Conservation (phyloP, 768 basidiomycete species). For the Termitomyces sp. region DNA sequence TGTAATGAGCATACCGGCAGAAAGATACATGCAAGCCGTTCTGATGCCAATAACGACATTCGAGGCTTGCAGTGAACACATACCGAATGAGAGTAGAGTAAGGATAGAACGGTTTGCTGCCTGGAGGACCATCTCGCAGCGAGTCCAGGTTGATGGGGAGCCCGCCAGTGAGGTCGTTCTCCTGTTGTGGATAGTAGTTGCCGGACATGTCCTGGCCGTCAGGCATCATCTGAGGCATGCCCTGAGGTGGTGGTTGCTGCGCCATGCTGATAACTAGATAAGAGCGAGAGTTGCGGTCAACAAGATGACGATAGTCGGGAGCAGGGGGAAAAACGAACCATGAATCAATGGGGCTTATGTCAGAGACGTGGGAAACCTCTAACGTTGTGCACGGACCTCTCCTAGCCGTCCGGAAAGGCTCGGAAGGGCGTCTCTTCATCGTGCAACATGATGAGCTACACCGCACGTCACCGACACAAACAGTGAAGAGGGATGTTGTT, state of each 20-base stretch:
- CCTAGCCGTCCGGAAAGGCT: constrained; percentile 18
- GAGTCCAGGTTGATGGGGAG: constrained; percentile 87
- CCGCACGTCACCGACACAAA: constrained; percentile 17
- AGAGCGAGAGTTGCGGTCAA: constrained; percentile 31
- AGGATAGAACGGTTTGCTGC: constrained; percentile 88
- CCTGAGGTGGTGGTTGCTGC: constrained; percentile 49
- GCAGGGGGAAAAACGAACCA: constrained; percentile 40
- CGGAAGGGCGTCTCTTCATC: constrained; percentile 17
- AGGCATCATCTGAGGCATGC: constrained; percentile 63
- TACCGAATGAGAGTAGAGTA: constrained; percentile 90
- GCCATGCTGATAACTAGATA: constrained; percentile 36
- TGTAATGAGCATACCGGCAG: constrained; percentile 10
- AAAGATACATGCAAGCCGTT: constrained; percentile 12
- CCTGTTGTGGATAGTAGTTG: constrained; percentile 65
- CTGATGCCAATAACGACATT: constrained; percentile 12
- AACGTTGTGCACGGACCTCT: constrained; percentile 57
- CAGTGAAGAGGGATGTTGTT: constrained; percentile 35
- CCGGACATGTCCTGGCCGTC: constrained; percentile 55
- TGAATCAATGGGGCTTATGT: constrained; percentile 45
- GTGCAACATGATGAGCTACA: constrained; percentile 16
- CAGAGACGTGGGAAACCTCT: constrained; percentile 57
- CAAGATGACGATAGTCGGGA: constrained; percentile 44
- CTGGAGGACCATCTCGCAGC: constrained; percentile 81
- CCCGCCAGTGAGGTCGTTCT: constrained; percentile 78
- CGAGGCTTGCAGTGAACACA: constrained; percentile 24